Base-by-base conservation (phyloP, 2,329 filamentous ascomycete species). In the Dichotomopilus funicola region DNA sequence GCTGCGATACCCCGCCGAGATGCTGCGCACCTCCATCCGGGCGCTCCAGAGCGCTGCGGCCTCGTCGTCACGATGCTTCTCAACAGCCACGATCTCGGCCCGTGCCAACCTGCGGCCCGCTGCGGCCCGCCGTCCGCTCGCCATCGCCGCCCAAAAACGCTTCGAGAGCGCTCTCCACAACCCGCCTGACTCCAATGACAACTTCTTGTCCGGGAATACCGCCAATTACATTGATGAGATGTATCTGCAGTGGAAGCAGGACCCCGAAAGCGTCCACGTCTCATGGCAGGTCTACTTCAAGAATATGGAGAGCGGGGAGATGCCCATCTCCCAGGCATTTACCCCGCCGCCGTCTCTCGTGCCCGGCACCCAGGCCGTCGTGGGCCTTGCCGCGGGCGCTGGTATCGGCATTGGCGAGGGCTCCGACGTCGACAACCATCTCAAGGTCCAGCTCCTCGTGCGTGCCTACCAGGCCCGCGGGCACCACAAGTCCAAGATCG, bases 201-300 rank as follows among this genome's bases (percentile, higher is more conserved):
- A 86, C 76, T 99, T 99, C 80, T 82, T 99, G 59, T 89, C 91
- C 61, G 94, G 94, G 64, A 97, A 89, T 78, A 94, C 92, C 59
- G 94, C 94, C 74, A 96, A 95, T 78, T 99, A 99, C 77, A 90
- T 99, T 71, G 94, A 99, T 73, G 94, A 96, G 79, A 99, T 99
- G 94, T 99, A 99, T 75, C 79, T 96, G 78, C 86, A 91, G 71
- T 99, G 94, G 94, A 96, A 92, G 76, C 80, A 88, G 62, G 91
- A 99, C 67, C 91, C 94, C 51, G 82, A 85, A 67, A 96, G 89
- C 70, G 94, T 99, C 57, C 94, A 99, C 75, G 81, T 96, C 67
- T 99, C 94, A 72, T 99, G 94, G 94, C 92, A 96, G 77, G 86
- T 95, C 70, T 99, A 99, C 82, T 99, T 99, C 82, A 89, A 86